Evolutionary conservation across 1,139 yeast genomes (phyloP), one percentile per base, ranked within the genome.

Genomic region (Casaregolazyma lundiana): DNA sequence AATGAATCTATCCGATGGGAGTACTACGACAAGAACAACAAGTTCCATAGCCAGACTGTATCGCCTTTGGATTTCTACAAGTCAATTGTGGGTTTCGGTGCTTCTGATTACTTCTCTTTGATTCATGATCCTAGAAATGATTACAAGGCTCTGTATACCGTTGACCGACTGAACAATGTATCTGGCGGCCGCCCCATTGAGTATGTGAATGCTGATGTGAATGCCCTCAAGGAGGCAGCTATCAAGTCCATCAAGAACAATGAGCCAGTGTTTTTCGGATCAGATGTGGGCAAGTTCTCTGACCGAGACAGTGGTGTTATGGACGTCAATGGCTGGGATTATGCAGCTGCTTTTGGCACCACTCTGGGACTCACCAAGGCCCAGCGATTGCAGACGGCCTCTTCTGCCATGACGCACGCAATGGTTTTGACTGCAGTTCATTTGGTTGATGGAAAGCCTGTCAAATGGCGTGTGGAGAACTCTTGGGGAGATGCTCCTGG

Each of bases 361-460:
- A 61, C 57, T 19, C 66, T 79, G 59, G 72, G 72, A 22, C 58
- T 76, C 47, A 62, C 64, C 55, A 81, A 81, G 65, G 72, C 71
- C 41, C 78, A 80, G 55, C 69, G 86, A 51, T 70, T 80, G 49
- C 64, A 66, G 57, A 69, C 78, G 17, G 82, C 81, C 2, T 75
- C 83, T 1, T 78, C 84, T 2, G 71, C 71, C 50, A 78, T 80
- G 83, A 79, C 82, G 21, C 86, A 81, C 57, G 87, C 95, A 35
- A 86, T 87, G 96, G 75, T 81, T 16, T 77, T 87, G 56, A 69
- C 83, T 22, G 86, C 81, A 13, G 87, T 81, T 45, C 84, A 81
- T 62, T 61, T 64, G 15, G 66, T 67, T 20, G 70, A 69, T 48
- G 75, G 73, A 34, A 64, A 66, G 45, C 86, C 86, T 1, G 68